These are phyloP conservation scores for Pseudodiploospora longispora DNA, from an alignment of 2,329 filamentous ascomycete species.

Conservation along the genomic window DNA sequence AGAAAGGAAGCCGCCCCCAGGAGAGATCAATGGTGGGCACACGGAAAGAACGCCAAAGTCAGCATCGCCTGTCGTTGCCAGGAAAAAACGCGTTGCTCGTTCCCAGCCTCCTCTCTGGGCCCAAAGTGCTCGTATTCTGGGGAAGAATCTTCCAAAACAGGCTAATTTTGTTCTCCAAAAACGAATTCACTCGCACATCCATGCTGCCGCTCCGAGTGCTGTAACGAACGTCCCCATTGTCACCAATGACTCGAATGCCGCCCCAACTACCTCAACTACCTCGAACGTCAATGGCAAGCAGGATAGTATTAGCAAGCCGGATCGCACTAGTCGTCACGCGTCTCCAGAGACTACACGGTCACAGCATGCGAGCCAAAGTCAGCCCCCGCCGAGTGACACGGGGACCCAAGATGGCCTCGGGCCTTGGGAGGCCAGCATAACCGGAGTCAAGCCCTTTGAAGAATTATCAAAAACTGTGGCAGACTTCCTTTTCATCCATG, in stretches of 20 bases:
- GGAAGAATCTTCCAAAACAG: conserved; percentile 29
- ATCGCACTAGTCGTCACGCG: conserved; percentile 33
- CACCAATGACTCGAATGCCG: too few species aligned
- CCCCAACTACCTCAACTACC: conserved; percentile 2
- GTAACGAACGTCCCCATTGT: not conserved
- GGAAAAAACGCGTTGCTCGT: conserved; percentile 33
- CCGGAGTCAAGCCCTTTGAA: conserved; percentile 61
- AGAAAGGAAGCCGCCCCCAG: conserved; percentile 40
- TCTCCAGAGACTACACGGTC: conserved; percentile 38
- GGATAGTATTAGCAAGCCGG: conserved; percentile 20
- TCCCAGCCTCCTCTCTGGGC: conserved; percentile 41
- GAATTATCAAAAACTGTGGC: conserved; percentile 68
- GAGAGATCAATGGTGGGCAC: conserved; percentile 37
- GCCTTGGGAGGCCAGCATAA: conserved; percentile 60
- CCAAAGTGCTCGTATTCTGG: conserved; percentile 27
- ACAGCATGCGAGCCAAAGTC: conserved; percentile 16
- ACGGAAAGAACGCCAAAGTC: conserved; percentile 14
- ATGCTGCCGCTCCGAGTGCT: not conserved
- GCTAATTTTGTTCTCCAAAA: conserved; percentile 40
- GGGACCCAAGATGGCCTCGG: conserved; percentile 35
- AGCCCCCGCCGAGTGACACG: conserved; percentile 19
- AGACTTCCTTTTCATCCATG: conserved; percentile 69
- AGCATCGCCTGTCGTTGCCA: conserved; percentile 24
- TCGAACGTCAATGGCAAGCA: conserved; percentile 29
- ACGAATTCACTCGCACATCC: conserved; percentile 19